Conservation (phyloP, 2,329 filamentous ascomycete species). For the Chalara sp. region DNA sequence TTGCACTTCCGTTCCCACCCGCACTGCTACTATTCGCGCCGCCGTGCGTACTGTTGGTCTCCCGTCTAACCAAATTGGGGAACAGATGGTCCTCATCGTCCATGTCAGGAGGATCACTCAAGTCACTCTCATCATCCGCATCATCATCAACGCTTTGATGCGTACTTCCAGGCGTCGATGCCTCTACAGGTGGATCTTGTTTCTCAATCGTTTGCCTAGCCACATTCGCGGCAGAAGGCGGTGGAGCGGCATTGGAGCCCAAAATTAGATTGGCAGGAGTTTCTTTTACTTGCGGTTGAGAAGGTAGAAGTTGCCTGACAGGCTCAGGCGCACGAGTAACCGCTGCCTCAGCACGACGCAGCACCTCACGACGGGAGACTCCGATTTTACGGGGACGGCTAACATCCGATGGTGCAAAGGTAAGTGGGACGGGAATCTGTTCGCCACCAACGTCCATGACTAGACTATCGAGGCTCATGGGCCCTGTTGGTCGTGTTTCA, state of each 20-base stretch:
- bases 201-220: background rate
- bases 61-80: conserved; percentile 9
- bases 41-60: background rate
- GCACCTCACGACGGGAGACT: conserved; percentile 38
- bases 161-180: conserved; percentile 28
- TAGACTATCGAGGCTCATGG: conserved; percentile 26
- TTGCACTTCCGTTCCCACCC: background rate
- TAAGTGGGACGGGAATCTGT: conserved; percentile 17
- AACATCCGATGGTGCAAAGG: conserved; percentile 16
- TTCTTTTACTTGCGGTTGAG: conserved; percentile 1
- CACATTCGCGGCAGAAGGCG: conserved; percentile 21
- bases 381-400: conserved; percentile 21
- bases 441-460: conserved; percentile 25
- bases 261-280: conserved; percentile 12
- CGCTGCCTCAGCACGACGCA: conserved; percentile 55
- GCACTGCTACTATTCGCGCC: background rate
- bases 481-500: conserved; percentile 18
- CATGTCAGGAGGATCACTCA: conserved; percentile 39
- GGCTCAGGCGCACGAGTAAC: conserved; percentile 35
- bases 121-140: conserved; percentile 47
- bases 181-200: conserved; percentile 21
- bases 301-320: conserved; percentile 29
- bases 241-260: conserved; percentile 23
- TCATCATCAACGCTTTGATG: conserved; percentile 47
- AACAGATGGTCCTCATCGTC: conserved; percentile 20